phyloP scores from a whole-genome alignment of 108 stramenopile genomes.

The Epipyxis sp. region DNA sequence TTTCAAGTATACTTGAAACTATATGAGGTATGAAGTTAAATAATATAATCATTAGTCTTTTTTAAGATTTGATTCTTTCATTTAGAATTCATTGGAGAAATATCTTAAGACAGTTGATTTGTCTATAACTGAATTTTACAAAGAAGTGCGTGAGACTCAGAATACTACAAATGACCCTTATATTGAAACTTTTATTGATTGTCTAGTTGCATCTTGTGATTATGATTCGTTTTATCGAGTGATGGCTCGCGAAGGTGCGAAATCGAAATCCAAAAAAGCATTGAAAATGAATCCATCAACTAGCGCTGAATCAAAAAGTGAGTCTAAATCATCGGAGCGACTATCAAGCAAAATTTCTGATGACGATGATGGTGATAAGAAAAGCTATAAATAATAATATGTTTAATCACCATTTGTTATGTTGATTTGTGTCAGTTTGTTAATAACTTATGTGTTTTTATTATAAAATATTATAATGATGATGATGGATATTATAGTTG shows the following conservation, averaged over 20 bases:
- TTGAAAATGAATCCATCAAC: neutral
- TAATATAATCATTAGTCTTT: neutral
- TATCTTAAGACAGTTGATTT: slow-evolving; percentile 4
- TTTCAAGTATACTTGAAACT: slow-evolving; percentile 27
- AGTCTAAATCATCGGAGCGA: neutral
- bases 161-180: slow-evolving; percentile 4
- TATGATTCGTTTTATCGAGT: slow-evolving; percentile 21
- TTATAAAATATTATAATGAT: no score
- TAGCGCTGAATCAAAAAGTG: neutral
- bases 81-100: neutral
- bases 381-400: no score
- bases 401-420: no score
- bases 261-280: neutral
- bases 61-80: neutral
- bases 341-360: no score
- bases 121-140: slow-evolving; percentile 14
- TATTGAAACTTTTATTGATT: slow-evolving; percentile 26
- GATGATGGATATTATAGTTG: no score
- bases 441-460: no score
- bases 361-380: no score
- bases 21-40: slow-evolving; percentile 9
- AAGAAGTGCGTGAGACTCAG: slow-evolving; percentile 29
- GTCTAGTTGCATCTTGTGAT: slow-evolving; percentile 3
- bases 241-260: slow-evolving; percentile 15
- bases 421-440: no score